Conservation (phyloP, 352 stramenopile species). For the Halophytophthora polymorphica region DNA sequence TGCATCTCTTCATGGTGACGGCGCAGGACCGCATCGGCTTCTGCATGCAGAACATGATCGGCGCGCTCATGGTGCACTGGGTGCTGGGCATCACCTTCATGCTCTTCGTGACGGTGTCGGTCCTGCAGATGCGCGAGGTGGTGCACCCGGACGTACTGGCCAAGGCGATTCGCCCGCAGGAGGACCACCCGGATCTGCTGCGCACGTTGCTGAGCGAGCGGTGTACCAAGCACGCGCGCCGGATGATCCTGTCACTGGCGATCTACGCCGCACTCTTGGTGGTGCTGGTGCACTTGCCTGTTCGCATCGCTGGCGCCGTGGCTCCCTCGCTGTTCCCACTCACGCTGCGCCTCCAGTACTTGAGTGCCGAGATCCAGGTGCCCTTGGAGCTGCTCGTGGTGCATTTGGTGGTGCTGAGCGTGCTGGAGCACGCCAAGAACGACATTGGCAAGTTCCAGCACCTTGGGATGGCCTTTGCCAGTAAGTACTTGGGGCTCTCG, state of each 20-base stretch:
- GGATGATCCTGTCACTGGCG: conserved; percentile 90
- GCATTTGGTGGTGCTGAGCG: conserved; percentile 93
- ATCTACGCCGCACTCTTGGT: conserved; percentile 90
- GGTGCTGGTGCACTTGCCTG: conserved; percentile 86
- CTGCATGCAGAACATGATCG: conserved; percentile 88
- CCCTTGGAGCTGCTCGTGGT: conserved; percentile 95
- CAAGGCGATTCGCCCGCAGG: conserved; percentile 90
- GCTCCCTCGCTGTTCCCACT: conserved; percentile 65
- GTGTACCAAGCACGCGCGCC: conserved; percentile 90
- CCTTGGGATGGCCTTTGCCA: conserved; percentile 52
- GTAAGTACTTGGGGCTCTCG: conserved; percentile 58
- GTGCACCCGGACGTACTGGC: conserved; percentile 91
- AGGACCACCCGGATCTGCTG: conserved; percentile 96
- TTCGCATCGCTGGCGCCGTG: conserved; percentile 55
- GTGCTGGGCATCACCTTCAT: conserved; percentile 97
- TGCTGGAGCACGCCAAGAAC: conserved; percentile 92
- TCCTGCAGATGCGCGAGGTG: conserved; percentile 94
- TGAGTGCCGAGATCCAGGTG: conserved; percentile 93
- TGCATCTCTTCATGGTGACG: conserved; percentile 85
- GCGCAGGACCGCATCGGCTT: conserved; percentile 75
- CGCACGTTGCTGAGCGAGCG: conserved; percentile 94
- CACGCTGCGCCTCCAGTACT: conserved; percentile 89
- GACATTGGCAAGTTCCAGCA: conserved; percentile 80
- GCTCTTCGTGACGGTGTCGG: conserved; percentile 96
- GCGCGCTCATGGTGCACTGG: conserved; percentile 95